Percentiles rank a stretch among this genome's conserved stretches.
Evolutionary conservation across 208 protist genomes (phyloP).

Genomic region (Leishmania tropica): DNA sequence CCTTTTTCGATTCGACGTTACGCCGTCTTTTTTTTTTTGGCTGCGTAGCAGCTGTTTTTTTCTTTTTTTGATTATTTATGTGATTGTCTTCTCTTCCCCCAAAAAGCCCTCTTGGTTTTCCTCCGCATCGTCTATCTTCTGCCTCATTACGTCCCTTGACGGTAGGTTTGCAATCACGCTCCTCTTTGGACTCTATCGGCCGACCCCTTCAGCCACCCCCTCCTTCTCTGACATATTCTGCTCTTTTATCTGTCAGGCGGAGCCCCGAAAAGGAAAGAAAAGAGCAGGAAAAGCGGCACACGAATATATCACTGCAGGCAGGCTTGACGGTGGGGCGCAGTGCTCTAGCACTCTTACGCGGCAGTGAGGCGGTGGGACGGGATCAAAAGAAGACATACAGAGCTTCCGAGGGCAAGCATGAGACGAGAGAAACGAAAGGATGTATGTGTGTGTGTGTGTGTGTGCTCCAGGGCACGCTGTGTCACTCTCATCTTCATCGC

Average conservation of each 20-base stretch:
- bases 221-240: not conserved
- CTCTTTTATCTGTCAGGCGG: not conserved
- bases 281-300: not conserved
- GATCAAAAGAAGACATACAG: not conserved
- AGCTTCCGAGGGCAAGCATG: not conserved
- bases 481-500: not conserved
- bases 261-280: not conserved
- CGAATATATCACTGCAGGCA: not conserved
- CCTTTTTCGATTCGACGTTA: not conserved
- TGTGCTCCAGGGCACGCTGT: not conserved
- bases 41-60: not conserved
- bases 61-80: conserved; percentile 7
- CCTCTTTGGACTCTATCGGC: not conserved
- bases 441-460: not conserved
- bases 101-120: not conserved
- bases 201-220: not conserved
- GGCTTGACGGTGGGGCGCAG: not conserved
- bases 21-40: not conserved
- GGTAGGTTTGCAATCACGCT: not conserved
- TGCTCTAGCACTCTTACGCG: not conserved
- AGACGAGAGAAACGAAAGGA: not conserved
- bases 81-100: not conserved
- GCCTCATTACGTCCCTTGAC: not conserved
- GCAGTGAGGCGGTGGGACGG: not conserved
- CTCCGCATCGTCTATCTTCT: not conserved